Evolutionary conservation across 208 protist genomes (phyloP).

Genomic region (Crithidia mellificae): DNA sequence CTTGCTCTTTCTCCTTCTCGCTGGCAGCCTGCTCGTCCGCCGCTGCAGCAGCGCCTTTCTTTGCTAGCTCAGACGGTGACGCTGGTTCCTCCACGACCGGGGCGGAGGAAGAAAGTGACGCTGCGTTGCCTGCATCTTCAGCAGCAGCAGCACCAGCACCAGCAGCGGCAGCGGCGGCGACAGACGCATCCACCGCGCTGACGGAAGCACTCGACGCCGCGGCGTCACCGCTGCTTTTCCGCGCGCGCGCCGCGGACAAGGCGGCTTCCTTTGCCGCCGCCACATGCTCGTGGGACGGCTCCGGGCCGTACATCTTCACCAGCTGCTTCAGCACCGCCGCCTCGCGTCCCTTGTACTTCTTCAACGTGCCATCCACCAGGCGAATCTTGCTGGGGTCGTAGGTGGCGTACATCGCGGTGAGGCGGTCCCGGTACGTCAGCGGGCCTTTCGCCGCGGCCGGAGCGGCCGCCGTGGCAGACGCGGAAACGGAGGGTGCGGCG

Average conservation of each 20-base stretch:
- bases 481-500: neutral
- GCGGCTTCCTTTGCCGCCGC: slow-evolving; percentile 18
- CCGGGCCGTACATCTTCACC: slow-evolving; percentile 70
- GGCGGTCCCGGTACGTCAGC: slow-evolving; percentile 48
- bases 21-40: too few relatives aligned
- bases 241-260: neutral
- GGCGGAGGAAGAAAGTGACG: neutral
- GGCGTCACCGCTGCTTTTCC: neutral
- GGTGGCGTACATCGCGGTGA: slow-evolving; percentile 58
- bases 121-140: too few relatives aligned
- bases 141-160: neutral
- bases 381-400: slow-evolving; percentile 61
- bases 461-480: neutral
- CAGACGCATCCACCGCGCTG: neutral
- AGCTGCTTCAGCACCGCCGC: slow-evolving; percentile 59
- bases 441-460: neutral
- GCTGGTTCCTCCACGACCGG: neutral
- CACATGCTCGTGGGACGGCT: slow-evolving; percentile 34
- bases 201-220: neutral
- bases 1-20: too few relatives aligned
- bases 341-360: slow-evolving; percentile 63
- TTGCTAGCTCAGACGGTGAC: neutral
- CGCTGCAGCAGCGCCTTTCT: neutral
- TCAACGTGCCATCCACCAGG: slow-evolving; percentile 56
- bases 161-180: neutral